Percentiles rank a stretch among this genome's conserved stretches.
Evolutionary conservation across 2,329 filamentous ascomycete genomes (phyloP).

Genomic region (Arthrocladium fulminans): DNA sequence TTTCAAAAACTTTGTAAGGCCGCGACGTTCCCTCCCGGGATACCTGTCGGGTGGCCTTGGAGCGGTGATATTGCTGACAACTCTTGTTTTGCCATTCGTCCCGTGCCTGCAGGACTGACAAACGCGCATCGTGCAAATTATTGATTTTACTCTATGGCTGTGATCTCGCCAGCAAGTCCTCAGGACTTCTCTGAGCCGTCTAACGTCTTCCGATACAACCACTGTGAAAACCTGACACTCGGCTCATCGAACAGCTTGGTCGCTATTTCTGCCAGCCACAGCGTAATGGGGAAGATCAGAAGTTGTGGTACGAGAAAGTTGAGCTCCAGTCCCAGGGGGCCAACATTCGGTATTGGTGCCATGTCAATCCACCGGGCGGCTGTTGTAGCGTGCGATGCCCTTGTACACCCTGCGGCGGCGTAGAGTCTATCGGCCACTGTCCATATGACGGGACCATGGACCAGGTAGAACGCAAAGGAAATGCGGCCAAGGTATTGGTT

Average conservation of each 20-base stretch:
- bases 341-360: slow-evolving; percentile 46
- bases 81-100: too few relatives aligned
- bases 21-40: too few relatives aligned
- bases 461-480: slow-evolving; percentile 41
- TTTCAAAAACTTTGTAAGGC: too few relatives aligned
- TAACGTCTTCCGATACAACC: slow-evolving; percentile 46
- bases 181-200: slow-evolving; percentile 9
- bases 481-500: slow-evolving; percentile 41
- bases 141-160: not conserved
- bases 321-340: slow-evolving; percentile 53
- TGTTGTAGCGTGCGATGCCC: slow-evolving; percentile 40
- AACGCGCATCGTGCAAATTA: too few relatives aligned
- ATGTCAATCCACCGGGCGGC: slow-evolving; percentile 50
- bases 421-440: slow-evolving; percentile 56
- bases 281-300: slow-evolving; percentile 50
- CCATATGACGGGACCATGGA: slow-evolving; percentile 40
- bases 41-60: too few relatives aligned
- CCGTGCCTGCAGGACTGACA: too few relatives aligned
- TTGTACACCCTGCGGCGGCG: slow-evolving; percentile 49
- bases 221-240: slow-evolving; percentile 48
- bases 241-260: slow-evolving; percentile 53
- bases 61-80: not conserved
- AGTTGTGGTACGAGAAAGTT: slow-evolving; percentile 53
- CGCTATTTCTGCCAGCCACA: slow-evolving; percentile 50
- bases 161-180: not conserved